A percentile compares a stretch with the other conserved stretches of the same genome.
Conservation (phyloP, 2,329 filamentous ascomycete species). For the Dactylellina sp. region DNA sequence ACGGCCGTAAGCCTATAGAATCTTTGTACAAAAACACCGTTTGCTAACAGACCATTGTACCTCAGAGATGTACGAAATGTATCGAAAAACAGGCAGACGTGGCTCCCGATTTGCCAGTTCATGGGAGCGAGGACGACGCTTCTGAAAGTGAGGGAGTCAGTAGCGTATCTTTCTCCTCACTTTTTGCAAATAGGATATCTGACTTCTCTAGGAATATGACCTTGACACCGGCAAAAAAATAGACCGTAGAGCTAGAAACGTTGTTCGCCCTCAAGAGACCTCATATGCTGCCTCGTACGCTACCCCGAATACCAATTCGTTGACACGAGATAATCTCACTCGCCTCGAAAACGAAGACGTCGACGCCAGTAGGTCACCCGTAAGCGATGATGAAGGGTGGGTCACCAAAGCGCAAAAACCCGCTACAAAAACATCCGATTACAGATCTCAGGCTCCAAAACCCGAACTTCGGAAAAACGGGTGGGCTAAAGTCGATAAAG, state of each 20-base stretch:
- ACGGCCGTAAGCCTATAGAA: slow-evolving; percentile 64
- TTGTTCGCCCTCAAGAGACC: slow-evolving; percentile 10
- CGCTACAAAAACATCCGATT: slow-evolving; percentile 18
- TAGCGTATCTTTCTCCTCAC: background rate
- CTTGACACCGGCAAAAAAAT: slow-evolving; percentile 33
- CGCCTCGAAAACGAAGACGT: background rate
- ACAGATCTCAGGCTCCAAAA: slow-evolving; percentile 6
- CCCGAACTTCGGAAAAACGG: slow-evolving; percentile 44
- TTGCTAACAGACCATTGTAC: no score
- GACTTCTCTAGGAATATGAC: slow-evolving; percentile 12
- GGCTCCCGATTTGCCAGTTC: slow-evolving; percentile 57
- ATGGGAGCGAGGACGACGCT: slow-evolving; percentile 43
- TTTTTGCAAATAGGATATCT: background rate
- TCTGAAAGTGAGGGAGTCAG: slow-evolving; percentile 24
- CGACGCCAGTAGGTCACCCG: background rate
- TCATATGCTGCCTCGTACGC: slow-evolving; percentile 24
- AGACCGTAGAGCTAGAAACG: slow-evolving; percentile 5
- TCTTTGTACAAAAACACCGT: background rate
- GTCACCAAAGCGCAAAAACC: slow-evolving; percentile 21
- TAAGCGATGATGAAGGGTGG: slow-evolving; percentile 34
- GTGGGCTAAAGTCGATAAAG: slow-evolving; percentile 57
- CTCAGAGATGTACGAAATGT: slow-evolving; percentile 57
- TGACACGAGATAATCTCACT: slow-evolving; percentile 34
- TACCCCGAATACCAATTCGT: slow-evolving; percentile 9
- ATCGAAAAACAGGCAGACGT: slow-evolving; percentile 55